Base-by-base conservation (phyloP, 1,284 basidiomycete genomes). In the Sporisorium graminicola region DNA sequence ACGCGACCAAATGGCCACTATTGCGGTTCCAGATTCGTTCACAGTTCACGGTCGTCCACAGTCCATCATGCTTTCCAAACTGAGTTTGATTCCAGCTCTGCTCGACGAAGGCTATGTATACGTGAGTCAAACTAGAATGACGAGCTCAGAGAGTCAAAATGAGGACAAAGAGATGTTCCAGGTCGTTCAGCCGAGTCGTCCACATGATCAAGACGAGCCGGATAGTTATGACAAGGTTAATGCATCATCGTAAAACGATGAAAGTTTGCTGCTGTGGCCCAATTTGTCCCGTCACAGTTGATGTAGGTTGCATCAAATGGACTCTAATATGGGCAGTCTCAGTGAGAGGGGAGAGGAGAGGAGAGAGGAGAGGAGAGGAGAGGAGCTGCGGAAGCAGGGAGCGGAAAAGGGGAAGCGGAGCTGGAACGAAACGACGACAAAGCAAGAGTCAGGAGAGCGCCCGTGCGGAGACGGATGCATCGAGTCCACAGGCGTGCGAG, bases 251-350 rank as follows among this genome's bases (percentile, higher is more conserved):
- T 31, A 12, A 20, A 29, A 33, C 49, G 49, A 29, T n/a, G 49
- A 31, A 31, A 12, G 18, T 29, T 50, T 13, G 49, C 49, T 50
- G 27, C 49, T 50, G 5, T 50, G 2, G 49, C 49, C 49, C 49
- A 50, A 29, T 50, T 50, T 50, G 49, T 50, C 49, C 49, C 49
- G 49, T 50, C 49, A 33, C 49, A 50, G 49, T 50, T 50, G 49
- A 50, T 50, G 49, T 50, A 31, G 49, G 29, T 12, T 31, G 49
- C 49, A 50, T 50, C 49, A 50, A 50, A 50, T 50, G 49, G 49
- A 50, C 49, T 50, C 49, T 50, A 50, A 50, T 50, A 50, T 12
- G 49, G 49, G 49, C 49, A 33, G 49, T 29, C 49, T 18, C 27
- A 26, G 47, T 18, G 46, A 9, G 27, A 20, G 5, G 47, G 31